A percentile compares a stretch with the other conserved stretches of the same genome.
Evolutionary conservation across 2,329 filamentous ascomycete species (phyloP).

Genomic region (Aspergillus uvarum): DNA sequence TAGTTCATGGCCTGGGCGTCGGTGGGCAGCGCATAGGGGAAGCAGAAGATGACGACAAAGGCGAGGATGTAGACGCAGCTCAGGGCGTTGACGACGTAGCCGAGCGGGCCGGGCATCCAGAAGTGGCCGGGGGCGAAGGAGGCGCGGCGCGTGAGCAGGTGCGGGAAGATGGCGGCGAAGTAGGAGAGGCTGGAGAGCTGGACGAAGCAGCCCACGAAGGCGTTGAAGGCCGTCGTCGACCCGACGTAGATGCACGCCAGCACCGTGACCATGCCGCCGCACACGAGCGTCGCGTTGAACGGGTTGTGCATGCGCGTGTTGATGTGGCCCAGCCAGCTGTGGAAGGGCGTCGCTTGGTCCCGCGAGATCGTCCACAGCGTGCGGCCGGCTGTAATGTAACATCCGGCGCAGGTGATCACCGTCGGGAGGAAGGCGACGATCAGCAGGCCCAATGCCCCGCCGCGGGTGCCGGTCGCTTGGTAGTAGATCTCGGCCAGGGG

Average conservation of each 20-base stretch:
- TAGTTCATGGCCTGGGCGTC: slow-evolving; percentile 55
- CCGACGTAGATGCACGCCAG: slow-evolving; percentile 59
- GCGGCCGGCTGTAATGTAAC: slow-evolving; percentile 61
- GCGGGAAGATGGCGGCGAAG: slow-evolving; percentile 51
- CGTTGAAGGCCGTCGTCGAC: slow-evolving; percentile 56
- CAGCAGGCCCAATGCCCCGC: slow-evolving; percentile 58
- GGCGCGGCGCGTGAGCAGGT: slow-evolving; percentile 53
- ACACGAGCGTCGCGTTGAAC: slow-evolving; percentile 58
- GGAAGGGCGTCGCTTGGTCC: slow-evolving; percentile 61
- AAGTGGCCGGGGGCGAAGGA: slow-evolving; percentile 56
- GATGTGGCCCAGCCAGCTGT: slow-evolving; percentile 53
- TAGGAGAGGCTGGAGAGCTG: slow-evolving; percentile 58
- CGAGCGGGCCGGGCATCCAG: slow-evolving; percentile 51
- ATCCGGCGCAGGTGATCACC: slow-evolving; percentile 53
- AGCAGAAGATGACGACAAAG: slow-evolving; percentile 62
- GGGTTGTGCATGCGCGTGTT: slow-evolving; percentile 58
- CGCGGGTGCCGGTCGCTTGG: slow-evolving; percentile 50
- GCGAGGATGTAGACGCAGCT: slow-evolving; percentile 55
- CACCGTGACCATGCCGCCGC: slow-evolving; percentile 52
- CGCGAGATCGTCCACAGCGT: slow-evolving; percentile 61
- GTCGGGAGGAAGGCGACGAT: slow-evolving; percentile 58
- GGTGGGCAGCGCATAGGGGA: slow-evolving; percentile 52
- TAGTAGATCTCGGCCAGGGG: slow-evolving; percentile 50
- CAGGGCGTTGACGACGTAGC: slow-evolving; percentile 51
- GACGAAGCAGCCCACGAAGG: slow-evolving; percentile 59